Evolutionary conservation across 139 green algal genomes (phyloP), one percentile per base, ranked within the genome.

Genomic region (Tetradesmus lagerheimii): DNA sequence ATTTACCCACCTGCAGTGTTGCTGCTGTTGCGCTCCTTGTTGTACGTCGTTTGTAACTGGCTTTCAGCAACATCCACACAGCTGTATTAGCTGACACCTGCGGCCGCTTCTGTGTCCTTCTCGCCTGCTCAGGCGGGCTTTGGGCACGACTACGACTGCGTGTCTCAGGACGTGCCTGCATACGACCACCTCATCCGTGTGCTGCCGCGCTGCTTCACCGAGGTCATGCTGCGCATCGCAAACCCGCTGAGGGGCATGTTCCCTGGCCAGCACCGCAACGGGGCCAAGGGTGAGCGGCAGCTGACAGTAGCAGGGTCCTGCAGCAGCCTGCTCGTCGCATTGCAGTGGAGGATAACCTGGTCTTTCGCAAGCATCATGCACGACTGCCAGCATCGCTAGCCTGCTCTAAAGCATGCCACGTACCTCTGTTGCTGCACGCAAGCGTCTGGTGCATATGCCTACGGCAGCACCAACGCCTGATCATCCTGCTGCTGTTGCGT

Each of bases 171-270:
- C 27, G 62, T 83, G 16, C 89, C 91, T 2, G 81, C 85, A 4
- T 81, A 64, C 57, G 53, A 77, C 75, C 92, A 94, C 80, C 88
- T 94, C 43, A 85, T 94, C 83, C 90, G 92, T 0, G 90, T 94
- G 39, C 74, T 94, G 77, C 92, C 92, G 18, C 90, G 92, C 71
- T 92, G 90, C 86, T 94, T 94, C 92, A 92, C 90, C 0, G 92
- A 94, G 88, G 88, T 94, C 66, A 92, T 92, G 90, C 85, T 89
- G 38, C 90, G 90, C 25, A 41, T 92, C 4, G 85, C 79, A 27
- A 92, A 90, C 85, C 90, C 90, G 25, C 34, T 89, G 31, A 45
- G 90, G 3, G 62, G 41, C 6, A 27, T 92, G 79, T 37, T 67
- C 43, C 90, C 90, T 4, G 43, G 34, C 34, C 20, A 57, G 43